Conservation (phyloP, 371 early-diverging fungal species). For the Umbelopsis sp. region DNA sequence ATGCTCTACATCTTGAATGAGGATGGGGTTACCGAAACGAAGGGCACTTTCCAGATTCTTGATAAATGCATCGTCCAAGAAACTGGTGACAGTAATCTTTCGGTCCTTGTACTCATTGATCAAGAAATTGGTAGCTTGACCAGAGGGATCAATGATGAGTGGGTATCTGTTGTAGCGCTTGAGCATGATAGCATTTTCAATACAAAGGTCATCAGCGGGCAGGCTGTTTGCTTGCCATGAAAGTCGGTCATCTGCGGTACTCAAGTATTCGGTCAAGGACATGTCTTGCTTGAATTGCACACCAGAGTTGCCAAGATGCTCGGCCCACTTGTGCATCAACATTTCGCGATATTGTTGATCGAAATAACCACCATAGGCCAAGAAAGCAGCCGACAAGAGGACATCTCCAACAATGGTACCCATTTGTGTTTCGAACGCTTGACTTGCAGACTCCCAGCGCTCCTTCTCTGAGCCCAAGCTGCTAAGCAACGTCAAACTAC, state of each 20-base stretch:
- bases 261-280: constrained; percentile 90
- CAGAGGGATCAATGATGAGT: constrained; percentile 96
- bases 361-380: constrained; percentile 97
- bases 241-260: constrained; percentile 91
- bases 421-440: constrained; percentile 95
- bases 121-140: constrained; percentile 91
- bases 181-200: constrained; percentile 97
- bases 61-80: constrained; percentile 96
- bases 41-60: constrained; percentile 97
- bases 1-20: constrained; percentile 97
- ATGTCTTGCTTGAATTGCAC: constrained; percentile 84
- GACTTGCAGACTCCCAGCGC: constrained; percentile 92
- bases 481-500: constrained; percentile 87
- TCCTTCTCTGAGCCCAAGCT: constrained; percentile 92
- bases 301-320: constrained; percentile 73
- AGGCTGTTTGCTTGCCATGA: constrained; percentile 89
- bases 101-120: constrained; percentile 84
- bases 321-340: constrained; percentile 80
- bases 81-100: constrained; percentile 93
- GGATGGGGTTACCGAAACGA: constrained; percentile 97
- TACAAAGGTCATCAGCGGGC: constrained; percentile 92
- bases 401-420: constrained; percentile 98
- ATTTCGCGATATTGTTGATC: constrained; percentile 93
- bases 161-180: constrained; percentile 95
- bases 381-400: constrained; percentile 89